Conservation (phyloP, 2,329 filamentous ascomycete genomes). For the Nigrograna mackinnonii region DNA sequence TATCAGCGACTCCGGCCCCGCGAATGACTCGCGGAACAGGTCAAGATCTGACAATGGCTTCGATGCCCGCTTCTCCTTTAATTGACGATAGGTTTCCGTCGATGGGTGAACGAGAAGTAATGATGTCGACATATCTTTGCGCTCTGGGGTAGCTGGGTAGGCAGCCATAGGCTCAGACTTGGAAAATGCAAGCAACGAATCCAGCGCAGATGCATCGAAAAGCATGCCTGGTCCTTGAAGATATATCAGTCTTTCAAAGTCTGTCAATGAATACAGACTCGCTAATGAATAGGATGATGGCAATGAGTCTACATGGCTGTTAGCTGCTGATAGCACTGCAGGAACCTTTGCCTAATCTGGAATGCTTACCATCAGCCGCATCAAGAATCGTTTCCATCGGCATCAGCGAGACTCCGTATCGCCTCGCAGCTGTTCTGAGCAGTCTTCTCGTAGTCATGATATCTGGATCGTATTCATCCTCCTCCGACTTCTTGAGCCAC, state of each 20-base stretch:
- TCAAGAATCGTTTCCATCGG: slow-evolving; percentile 46
- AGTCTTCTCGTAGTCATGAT: slow-evolving; percentile 49
- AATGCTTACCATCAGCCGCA: slow-evolving; percentile 31
- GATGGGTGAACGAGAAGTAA: slow-evolving; percentile 43
- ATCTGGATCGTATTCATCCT: slow-evolving; percentile 44
- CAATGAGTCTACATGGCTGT: slow-evolving; percentile 21
- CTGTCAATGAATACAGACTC: slow-evolving; percentile 48
- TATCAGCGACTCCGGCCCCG: slow-evolving; percentile 36
- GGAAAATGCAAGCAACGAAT: slow-evolving; percentile 47
- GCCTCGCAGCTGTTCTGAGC: slow-evolving; percentile 48
- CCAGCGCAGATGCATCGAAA: slow-evolving; percentile 51
- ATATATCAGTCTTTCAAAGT: slow-evolving; percentile 50
- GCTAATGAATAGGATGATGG: slow-evolving; percentile 48
- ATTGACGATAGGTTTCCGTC: slow-evolving; percentile 29
- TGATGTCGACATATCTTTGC: slow-evolving; percentile 37
- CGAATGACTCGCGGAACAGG: slow-evolving; percentile 37
- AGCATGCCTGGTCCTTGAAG: slow-evolving; percentile 50
- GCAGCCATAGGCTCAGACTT: slow-evolving; percentile 39
- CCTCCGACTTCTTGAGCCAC: slow-evolving; percentile 39
- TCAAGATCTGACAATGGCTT: slow-evolving; percentile 31
- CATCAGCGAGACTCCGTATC: slow-evolving; percentile 49
- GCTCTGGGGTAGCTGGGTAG: slow-evolving; percentile 32
- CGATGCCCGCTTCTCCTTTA: slow-evolving; percentile 29
- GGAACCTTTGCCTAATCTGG: neutral
- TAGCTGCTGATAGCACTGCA: slow-evolving; percentile 4